phyloP scores from a whole-genome alignment of 768 basidiomycete genomes.

The Rhizopogon roseolus region DNA sequence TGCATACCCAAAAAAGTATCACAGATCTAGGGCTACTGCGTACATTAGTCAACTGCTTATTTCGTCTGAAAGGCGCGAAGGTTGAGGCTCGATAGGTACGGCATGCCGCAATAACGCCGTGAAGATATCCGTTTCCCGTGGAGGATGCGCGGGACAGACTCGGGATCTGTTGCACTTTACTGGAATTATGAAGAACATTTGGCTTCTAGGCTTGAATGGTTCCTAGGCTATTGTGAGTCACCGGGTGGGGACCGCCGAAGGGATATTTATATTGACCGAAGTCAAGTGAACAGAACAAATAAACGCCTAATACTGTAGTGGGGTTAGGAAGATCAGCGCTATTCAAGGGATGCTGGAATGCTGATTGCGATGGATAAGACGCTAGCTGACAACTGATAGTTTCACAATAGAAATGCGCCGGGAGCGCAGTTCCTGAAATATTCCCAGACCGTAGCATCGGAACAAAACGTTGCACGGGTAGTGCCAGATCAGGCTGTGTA shows the following conservation, averaged over 20 bases:
- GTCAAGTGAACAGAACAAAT: not conserved
- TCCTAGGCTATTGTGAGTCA: not conserved
- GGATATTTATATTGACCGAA: constrained; percentile 6
- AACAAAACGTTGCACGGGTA: not conserved
- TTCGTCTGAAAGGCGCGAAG: not conserved
- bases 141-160: constrained; percentile 2
- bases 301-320: not conserved
- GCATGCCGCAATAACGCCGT: constrained; percentile 2
- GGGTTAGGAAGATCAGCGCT: constrained; percentile 1
- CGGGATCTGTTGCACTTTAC: not conserved
- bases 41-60: not conserved
- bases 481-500: constrained; percentile 3
- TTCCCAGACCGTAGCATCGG: constrained; percentile 21
- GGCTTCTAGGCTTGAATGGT: not conserved
- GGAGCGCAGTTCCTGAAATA: constrained; percentile 21
- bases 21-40: constrained; percentile 1
- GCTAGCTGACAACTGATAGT: constrained; percentile 8
- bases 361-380: constrained; percentile 18
- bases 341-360: constrained; percentile 1
- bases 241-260: not conserved
- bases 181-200: not conserved
- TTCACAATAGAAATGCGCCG: constrained; percentile 20
- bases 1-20: not conserved
- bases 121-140: not conserved
- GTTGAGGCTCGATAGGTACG: constrained; percentile 1